Conservation (phyloP, 1,284 basidiomycete species). For the Fomitopsis schrenkii region DNA sequence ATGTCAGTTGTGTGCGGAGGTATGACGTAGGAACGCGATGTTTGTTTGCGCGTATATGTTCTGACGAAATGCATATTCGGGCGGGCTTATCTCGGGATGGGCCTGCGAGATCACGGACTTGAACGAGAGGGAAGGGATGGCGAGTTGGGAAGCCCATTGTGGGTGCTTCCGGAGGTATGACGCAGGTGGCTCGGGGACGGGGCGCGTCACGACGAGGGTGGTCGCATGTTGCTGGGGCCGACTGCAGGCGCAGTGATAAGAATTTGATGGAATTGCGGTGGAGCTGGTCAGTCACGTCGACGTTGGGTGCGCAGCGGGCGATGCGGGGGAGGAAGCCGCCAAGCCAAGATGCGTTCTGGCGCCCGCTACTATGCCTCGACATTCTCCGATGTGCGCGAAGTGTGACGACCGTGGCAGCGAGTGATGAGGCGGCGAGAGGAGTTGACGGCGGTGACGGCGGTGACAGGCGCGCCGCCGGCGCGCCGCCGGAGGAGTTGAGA, state of each 20-base stretch:
- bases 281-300: not conserved
- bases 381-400: not conserved
- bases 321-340: not conserved
- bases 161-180: not conserved
- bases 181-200: not conserved
- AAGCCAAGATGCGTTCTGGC: slow-evolving; percentile 1
- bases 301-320: not conserved
- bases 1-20: not conserved
- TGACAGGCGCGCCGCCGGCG: not conserved
- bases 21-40: not conserved
- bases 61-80: not conserved
- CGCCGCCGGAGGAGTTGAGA: not conserved
- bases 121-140: not conserved
- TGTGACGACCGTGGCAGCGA: not conserved
- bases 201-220: not conserved
- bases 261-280: not conserved
- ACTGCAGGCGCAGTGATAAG: not conserved
- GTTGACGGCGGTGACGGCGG: not conserved
- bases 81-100: not conserved
- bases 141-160: not conserved
- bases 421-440: not conserved
- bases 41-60: not conserved
- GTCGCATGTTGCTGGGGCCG: not conserved
- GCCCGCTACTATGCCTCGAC: not conserved
- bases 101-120: not conserved